Base-by-base conservation (phyloP, 2,329 filamentous ascomycete genomes). In the Cadophora gregata region DNA sequence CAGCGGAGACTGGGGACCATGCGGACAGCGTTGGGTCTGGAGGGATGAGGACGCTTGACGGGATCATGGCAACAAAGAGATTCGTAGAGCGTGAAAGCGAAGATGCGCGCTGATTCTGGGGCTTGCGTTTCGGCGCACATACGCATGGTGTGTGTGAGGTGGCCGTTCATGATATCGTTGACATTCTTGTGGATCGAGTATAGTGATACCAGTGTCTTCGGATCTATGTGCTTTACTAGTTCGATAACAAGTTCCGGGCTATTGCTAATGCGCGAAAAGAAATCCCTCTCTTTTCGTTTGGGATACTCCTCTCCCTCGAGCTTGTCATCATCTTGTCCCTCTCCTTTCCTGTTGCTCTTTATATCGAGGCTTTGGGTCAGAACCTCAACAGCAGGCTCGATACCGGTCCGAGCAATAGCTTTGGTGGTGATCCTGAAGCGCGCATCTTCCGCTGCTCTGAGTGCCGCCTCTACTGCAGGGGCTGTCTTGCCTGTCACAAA, bases 1-100 rank as follows among this genome's bases (percentile, higher is more conserved):
- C 90, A 96, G 53, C 81, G 81, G 58, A 95, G 80, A 8, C 85
- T 84, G 0, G 91, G 91, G 1, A 91, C 83, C 25, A 78, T 78
- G 56, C 83, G 87, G 31, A 82, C 75, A 33, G 80, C 67, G 4
- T 76, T 71, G 7, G 21, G 14, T 19, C 70, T 75, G 69, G 63
- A 71, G 1, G 47, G 21, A 62, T 71, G 36, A 4, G 79, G 81
- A 25, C 83, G 79, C 0, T 82, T 80, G 36, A 79, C 78, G 0
- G 90, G 90, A 74, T 93, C 90, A 1, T 75, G 81, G 65, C 89
- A 84, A 74, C 86, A 86, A 6, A 88, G 80, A 0, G 77, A 75
- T 1, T 78, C 77, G 78, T 90, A 93, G 59, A 86, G 81, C 8
- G 81, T 80, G 81, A 86, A 91, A 21, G 83, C 82, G 76, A 90